Percentiles rank a stretch among this genome's conserved stretches.
Evolutionary conservation across 2,329 filamentous ascomycete species (phyloP).

Genomic region (Aspergillus carbonarius): DNA sequence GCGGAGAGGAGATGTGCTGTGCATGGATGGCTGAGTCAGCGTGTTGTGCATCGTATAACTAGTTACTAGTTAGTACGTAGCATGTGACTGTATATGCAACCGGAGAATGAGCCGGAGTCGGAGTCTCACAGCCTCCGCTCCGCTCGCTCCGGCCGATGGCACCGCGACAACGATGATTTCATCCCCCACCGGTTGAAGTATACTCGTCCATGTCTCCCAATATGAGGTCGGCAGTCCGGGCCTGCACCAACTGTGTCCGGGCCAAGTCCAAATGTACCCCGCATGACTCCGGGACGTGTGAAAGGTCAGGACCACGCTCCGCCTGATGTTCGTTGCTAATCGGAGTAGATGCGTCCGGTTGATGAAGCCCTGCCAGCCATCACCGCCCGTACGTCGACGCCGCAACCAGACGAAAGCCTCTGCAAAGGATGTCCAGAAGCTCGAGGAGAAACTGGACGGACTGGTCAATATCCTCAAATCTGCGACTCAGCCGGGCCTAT

Average conservation of each 20-base stretch:
- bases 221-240: neutral
- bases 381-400: neutral
- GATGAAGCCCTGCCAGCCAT: neutral
- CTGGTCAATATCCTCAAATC: neutral
- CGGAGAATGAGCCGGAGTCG: neutral
- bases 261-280: slow-evolving; percentile 1
- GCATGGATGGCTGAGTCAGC: neutral
- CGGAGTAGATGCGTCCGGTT: neutral
- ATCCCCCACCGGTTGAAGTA: too few relatives aligned
- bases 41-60: neutral
- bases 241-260: slow-evolving; percentile 5
- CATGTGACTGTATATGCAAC: too few relatives aligned
- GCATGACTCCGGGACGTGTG: neutral
- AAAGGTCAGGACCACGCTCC: neutral
- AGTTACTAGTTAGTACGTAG: too few relatives aligned
- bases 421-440: neutral
- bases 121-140: neutral
- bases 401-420: neutral
- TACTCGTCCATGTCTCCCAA: neutral
- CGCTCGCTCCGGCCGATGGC: neutral
- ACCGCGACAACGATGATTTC: neutral
- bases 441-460: slow-evolving; percentile 6
- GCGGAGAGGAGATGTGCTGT: neutral
- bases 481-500: neutral
- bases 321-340: neutral